Conservation (phyloP, 306 rosid species). For the Vicia faba region DNA sequence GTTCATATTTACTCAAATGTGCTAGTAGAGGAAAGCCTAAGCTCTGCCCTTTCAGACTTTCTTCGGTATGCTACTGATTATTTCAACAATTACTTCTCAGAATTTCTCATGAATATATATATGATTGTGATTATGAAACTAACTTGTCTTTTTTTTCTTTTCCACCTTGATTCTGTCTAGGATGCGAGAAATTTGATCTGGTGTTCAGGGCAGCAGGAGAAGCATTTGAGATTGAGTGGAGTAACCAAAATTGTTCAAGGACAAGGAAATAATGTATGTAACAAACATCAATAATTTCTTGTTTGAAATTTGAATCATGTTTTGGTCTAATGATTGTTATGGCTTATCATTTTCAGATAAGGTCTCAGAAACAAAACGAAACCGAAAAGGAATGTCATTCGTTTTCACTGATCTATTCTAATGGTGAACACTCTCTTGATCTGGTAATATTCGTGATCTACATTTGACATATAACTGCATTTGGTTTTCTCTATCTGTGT, state of each 20-base stretch:
- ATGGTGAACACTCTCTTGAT: conserved; percentile 78
- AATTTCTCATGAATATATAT: no score
- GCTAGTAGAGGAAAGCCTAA: conserved; percentile 82
- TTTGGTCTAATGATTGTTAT: conserved; percentile 33
- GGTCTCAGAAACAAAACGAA: conserved; percentile 59
- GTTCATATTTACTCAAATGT: conserved; percentile 75
- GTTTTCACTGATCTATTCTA: conserved; percentile 68
- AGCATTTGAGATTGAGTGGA: conserved; percentile 65
- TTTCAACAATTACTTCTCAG: no score
- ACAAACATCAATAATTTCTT: conserved; percentile 21
- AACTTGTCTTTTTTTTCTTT: not conserved
- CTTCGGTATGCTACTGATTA: conserved; percentile 48
- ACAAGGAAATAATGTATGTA: conserved; percentile 65
- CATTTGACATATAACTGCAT: conserved; percentile 12
- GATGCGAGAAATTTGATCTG: conserved; percentile 82
- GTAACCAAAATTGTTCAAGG: conserved; percentile 67
- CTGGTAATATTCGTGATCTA: conserved; percentile 54
- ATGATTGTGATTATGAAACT: no score
- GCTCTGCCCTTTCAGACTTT: conserved; percentile 79
- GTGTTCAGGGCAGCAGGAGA: conserved; percentile 79
- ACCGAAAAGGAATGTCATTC: conserved; percentile 66
- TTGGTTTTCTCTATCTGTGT: conserved; percentile 1
- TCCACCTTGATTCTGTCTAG: conserved; percentile 50
- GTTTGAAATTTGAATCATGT: conserved; percentile 23
- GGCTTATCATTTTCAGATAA: conserved; percentile 54